Percentiles rank a stretch among this genome's conserved stretches.
These are phyloP conservation scores for Penicillium vulpinum DNA, from an alignment of 2,329 filamentous ascomycete genomes.

Conservation along the genomic window DNA sequence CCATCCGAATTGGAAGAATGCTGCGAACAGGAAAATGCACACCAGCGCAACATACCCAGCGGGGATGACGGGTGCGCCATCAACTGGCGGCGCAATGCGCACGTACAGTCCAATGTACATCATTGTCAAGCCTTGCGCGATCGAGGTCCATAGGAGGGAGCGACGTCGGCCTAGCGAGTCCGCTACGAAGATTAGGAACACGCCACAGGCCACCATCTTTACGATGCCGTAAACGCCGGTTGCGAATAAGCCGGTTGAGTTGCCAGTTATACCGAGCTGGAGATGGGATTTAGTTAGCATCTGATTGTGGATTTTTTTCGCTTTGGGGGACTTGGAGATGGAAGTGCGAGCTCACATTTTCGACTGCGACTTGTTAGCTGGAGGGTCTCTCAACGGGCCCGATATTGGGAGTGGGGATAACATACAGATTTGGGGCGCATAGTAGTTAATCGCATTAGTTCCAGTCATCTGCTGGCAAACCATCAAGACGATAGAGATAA, in stretches of 20 bases:
- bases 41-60: conserved; percentile 70
- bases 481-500: conserved; percentile 57
- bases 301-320: background rate
- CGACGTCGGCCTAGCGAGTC: conserved; percentile 68
- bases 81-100: conserved; percentile 46
- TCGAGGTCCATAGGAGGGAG: conserved; percentile 64
- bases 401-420: background rate
- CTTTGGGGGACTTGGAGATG: too few relatives aligned
- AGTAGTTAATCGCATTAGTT: conserved; percentile 65
- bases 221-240: conserved; percentile 73
- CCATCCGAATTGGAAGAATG: conserved; percentile 70
- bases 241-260: conserved; percentile 64
- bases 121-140: conserved; percentile 63
- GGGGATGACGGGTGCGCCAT: conserved; percentile 56
- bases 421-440: conserved; percentile 68
- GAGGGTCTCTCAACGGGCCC: too few relatives aligned
- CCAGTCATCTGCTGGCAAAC: conserved; percentile 56
- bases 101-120: conserved; percentile 72
- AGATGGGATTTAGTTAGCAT: background rate
- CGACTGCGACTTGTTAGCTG: conserved; percentile 15
- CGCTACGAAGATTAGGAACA: conserved; percentile 66
- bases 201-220: conserved; percentile 64
- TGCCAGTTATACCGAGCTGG: conserved; percentile 62
- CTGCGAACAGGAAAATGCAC: conserved; percentile 71
- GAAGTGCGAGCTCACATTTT: conserved; percentile 18